Base-by-base conservation (phyloP, 1,139 yeast genomes). In the Scheffersomyces segobiensis region DNA sequence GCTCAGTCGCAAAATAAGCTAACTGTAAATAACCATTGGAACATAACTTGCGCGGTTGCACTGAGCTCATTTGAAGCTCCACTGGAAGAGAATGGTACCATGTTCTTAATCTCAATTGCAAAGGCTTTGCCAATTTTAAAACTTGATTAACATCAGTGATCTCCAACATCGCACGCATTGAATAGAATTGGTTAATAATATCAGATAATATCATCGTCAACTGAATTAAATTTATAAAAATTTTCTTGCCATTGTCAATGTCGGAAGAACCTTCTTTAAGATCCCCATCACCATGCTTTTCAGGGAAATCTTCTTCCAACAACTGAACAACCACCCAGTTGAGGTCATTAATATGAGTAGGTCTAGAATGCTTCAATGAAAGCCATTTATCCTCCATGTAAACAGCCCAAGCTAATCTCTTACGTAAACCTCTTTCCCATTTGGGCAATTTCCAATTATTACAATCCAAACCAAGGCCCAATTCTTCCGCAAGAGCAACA, bases 371-470 rank as follows among this genome's bases (percentile, higher is more conserved):
- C 59, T 86, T 84, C 52, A 92, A 74, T 0, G 96, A 79, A 4
- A 88, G 79, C 98, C 98, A 93, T 69, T 92, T 91, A 67, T 91
- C 97, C 71, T 91, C 96, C 58, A 89, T 79, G 80, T 86, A 92
- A 1, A 91, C 96, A 0, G 97, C 97, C 98, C 98, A 93, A 0
- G 97, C 97, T 55, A 93, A 74, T 57, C 97, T 79, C 65, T 91
- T 85, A 55, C 98, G 79, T 53, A 93, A 74, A 1, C 96, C 95
- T 56, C 96, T 80, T 69, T 93, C 98, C 98, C 98, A 93, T 65
- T 89, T 87, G 0, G 98, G 98, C 47, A 93, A 73, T 67, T 90
- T 87, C 98, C 98, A 93, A 61, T 83, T 84, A 58, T 88, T 87
- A 69, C 98, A 93, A 68, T 92, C 93, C 19, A 91, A 79, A 0